Base-by-base conservation (phyloP, 352 stramenopile species). In the Phytophthora foliorum region DNA sequence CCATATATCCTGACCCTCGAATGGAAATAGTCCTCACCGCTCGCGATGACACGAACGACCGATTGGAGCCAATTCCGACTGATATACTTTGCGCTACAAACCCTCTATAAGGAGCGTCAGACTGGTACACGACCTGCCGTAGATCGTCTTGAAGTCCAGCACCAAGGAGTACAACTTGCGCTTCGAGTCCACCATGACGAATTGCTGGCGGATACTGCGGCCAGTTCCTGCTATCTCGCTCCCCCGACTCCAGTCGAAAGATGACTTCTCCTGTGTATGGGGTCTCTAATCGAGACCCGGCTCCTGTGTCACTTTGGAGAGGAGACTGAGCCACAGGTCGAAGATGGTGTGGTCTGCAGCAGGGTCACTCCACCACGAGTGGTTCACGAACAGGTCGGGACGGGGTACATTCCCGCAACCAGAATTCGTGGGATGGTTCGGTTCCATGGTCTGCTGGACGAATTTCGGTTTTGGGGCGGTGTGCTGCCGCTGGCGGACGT, bases 381-480 rank as follows among this genome's bases (percentile, higher is more conserved):
- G n/a, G n/a, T n/a, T n/a, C n/a, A n/a, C n/a, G n/a, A n/a, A n/a
- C n/a, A n/a, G n/a, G n/a, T n/a, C n/a, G n/a, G n/a, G n/a, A n/a
- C n/a, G n/a, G n/a, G n/a, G n/a, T n/a, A n/a, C 29, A 44, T 84
- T 60, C 17, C 80, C 77, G 7, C 50, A 71, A 11, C 31, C 44
- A 34, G 52, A 62, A 14, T 75, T 70, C 39, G 61, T 69, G 16
- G 80, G 74, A 3, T 85, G 74, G 72, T 85, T 84, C 53, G 77
- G 66, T 82, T 88, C 49, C 65, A 81, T 31, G 80, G 77, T 2
- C 27, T 71, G n/a, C 60, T 85, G 21, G 63, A 83, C 31, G 75
- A 84, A 39, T 71, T 77, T 31, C 57, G 64, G 2, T 64, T 74
- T 36, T 74, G 57, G 25, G 42, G 36, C 21, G 54, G 54, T 2